Evolutionary conservation across 164 flowering plant species (phyloP), one percentile per base, ranked within the genome.

Genomic region (Kingdonia uniflora): DNA sequence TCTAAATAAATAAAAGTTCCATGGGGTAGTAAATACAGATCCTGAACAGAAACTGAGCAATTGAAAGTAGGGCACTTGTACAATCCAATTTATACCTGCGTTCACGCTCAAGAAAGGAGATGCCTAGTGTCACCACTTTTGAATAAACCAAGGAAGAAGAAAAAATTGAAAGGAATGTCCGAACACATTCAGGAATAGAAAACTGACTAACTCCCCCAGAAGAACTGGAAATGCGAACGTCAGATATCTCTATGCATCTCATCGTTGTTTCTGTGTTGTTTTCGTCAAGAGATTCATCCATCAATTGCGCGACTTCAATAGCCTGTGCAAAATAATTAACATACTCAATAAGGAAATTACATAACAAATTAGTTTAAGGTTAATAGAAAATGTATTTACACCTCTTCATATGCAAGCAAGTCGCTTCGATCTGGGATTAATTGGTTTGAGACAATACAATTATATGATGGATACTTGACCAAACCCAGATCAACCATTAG

Each of bases 391-490:
- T 17, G 47, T 54, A 60, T 46, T 10, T 41, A 40, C 12, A 87
- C 98, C 95, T 87, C 84, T 76, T 87, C 96, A 73, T 82, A 88
- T 43, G 80, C 80, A 43, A 87, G 73, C 67, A 87, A 57, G 51
- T 79, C 82, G 65, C 48, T 54, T 63, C 78, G 75, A 65, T 29
- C 38, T 5, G 75, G 48, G 63, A 87, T 85, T 26, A 84, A 71
- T 56, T 67, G 83, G 40, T 74, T 71, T n/a, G 82, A 51, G 23
- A 76, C 56, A 47, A 68, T 71, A 74, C 92, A 85, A 33, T 70
- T 78, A 72, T 91, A 91, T 42, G 73, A 23, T 46, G 98, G 98
- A 76, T 87, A 92, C 65, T 82, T 92, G 40, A 88, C 71, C 19
- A 80, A 72, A 20, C 94, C 94, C 71, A 92, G 38, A 72, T 91